phyloP scores from a whole-genome alignment of 1,284 basidiomycete genomes.

The Athelia sp. region DNA sequence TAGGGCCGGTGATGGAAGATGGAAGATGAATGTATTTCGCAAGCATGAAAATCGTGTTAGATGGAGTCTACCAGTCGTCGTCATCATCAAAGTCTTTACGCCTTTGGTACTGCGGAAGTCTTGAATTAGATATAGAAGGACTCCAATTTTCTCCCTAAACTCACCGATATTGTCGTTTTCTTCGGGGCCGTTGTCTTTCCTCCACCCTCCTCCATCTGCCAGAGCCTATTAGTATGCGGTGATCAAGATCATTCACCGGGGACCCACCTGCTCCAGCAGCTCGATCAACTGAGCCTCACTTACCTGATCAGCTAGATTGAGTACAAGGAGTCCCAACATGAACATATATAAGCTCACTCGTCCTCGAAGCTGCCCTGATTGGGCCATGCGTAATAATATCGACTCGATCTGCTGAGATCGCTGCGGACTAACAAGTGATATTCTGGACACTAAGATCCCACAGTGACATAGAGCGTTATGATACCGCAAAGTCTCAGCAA shows the following conservation, averaged over 20 bases:
- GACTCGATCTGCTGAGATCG: slow-evolving; percentile 84
- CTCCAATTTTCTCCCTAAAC: slow-evolving; percentile 21
- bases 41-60: too few species aligned
- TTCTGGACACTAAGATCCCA: slow-evolving; percentile 65
- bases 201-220: slow-evolving; percentile 61
- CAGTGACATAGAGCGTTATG: neutral
- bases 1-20: too few species aligned
- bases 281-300: slow-evolving; percentile 88
- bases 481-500: neutral
- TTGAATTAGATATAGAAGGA: neutral
- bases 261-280: slow-evolving; percentile 83
- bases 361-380: slow-evolving; percentile 85
- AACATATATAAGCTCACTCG: slow-evolving; percentile 41
- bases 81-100: slow-evolving; percentile 68
- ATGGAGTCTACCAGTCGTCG: neutral
- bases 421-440: slow-evolving; percentile 88
- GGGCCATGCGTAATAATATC: slow-evolving; percentile 86
- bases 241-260: neutral
- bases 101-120: slow-evolving; percentile 58
- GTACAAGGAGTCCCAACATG: neutral
- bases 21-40: too few species aligned
- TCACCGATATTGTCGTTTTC: slow-evolving; percentile 67
- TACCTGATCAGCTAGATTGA: neutral
- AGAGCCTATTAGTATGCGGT: neutral
- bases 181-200: slow-evolving; percentile 42